Base-by-base conservation (phyloP, 1,284 basidiomycete genomes). In the Apiotrichum sp. region DNA sequence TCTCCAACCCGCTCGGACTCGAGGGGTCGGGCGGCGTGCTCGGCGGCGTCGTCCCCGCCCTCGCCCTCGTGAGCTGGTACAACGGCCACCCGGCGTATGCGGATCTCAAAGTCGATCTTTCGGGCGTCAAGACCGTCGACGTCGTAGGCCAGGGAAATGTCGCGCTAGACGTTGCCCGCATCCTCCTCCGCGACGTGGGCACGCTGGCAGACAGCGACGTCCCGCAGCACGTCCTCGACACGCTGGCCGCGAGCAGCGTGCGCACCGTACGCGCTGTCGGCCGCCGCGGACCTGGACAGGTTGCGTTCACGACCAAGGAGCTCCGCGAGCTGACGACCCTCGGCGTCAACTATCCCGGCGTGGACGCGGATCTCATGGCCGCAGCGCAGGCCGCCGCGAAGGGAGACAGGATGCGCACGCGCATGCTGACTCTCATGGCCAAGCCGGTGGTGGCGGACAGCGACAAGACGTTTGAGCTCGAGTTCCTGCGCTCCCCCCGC, bases 121-220 rank as follows among this genome's bases (percentile, higher is more conserved):
- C 84, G 36, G 78, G 79, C 35, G 75, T 84, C 0, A 71, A 79
- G 5, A 86, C 92, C 62, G 85, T 96, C 44, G 85, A 89, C 0
- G 78, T 98, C 47, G 87, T 98, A 47, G 95, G 96, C 0, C 91
- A 95, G 60, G 95, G 96, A 13, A 98, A 99, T 67, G 96, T 99
- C 49, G 89, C 93, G 4, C 79, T 99, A 29, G 96, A 99, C 65
- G 82, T 96, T 14, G 92, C 93, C 1, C 83, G 95, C 4, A 91
- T 98, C 72, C 81, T 99, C 1, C 83, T 99, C 50, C 78, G 78
- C 47, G 83, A 82, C 2, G 77, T 82, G 1, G 82, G 84, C 1
- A 75, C 78, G 5, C 81, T 98, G 43, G 77, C 78, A 8, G 77
- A 81, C 64, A 89, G 89, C 52, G 95, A 98, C 72, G 81, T 98